Evolutionary conservation across 2,329 filamentous ascomycete species (phyloP).

Genomic region (Colletotrichum camelliae): DNA sequence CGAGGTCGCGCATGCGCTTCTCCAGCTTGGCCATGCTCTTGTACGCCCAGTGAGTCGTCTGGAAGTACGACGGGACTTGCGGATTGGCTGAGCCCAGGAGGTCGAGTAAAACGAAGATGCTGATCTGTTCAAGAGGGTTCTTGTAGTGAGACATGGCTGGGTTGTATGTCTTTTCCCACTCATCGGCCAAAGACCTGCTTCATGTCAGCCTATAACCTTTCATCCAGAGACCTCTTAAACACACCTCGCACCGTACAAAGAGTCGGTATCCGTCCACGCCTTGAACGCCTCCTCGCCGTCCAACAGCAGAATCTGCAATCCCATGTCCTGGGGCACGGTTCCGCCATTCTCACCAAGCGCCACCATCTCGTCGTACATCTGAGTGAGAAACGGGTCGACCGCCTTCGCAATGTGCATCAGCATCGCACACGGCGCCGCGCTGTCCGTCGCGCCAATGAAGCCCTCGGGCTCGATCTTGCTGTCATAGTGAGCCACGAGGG

Average conservation of each 20-base stretch:
- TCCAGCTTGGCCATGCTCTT: slow-evolving; percentile 69
- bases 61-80: slow-evolving; percentile 73
- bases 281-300: slow-evolving; percentile 86
- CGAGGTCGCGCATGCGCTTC: slow-evolving; percentile 63
- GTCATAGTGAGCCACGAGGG: slow-evolving; percentile 85
- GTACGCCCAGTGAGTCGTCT: slow-evolving; percentile 85
- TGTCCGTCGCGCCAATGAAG: slow-evolving; percentile 86
- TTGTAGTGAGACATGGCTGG: slow-evolving; percentile 73
- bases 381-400: slow-evolving; percentile 73
- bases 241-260: slow-evolving; percentile 76
- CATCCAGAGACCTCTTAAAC: neutral
- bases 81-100: slow-evolving; percentile 69
- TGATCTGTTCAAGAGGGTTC: slow-evolving; percentile 74
- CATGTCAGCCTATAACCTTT: neutral
- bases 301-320: slow-evolving; percentile 79
- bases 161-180: slow-evolving; percentile 72
- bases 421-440: slow-evolving; percentile 84
- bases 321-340: slow-evolving; percentile 69
- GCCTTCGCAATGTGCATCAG: slow-evolving; percentile 77
- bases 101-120: slow-evolving; percentile 77
- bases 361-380: slow-evolving; percentile 76
- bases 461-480: slow-evolving; percentile 74
- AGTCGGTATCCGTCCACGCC: slow-evolving; percentile 74
- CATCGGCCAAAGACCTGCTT: slow-evolving; percentile 66
- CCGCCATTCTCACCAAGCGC: slow-evolving; percentile 54